Base-by-base conservation (phyloP, 1,284 basidiomycete genomes). In the Ganoderma meredithae region DNA sequence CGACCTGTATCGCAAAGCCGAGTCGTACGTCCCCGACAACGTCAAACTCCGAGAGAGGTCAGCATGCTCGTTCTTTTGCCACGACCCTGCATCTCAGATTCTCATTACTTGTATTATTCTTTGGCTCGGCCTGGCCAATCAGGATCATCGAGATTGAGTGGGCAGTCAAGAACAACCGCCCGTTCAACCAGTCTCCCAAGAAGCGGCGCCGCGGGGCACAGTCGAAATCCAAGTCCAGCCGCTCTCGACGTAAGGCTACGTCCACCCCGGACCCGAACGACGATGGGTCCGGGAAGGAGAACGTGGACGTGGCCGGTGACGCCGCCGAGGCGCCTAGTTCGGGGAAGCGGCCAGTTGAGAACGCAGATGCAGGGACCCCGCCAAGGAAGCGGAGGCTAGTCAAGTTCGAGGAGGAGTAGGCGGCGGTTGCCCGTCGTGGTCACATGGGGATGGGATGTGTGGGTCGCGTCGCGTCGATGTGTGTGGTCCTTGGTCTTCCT, bases 1-100 rank as follows among this genome's bases (percentile, higher is more conserved):
- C 39, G 90, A 92, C 68, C 83, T 93, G 19, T 94, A 93, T 74
- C 86, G 88, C 73, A 91, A 91, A 73, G 92, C 92, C 25, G 88
- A 90, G 78, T 84, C 83, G 10, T 94, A 92, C 72, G 91, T 92
- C 64, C 91, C 92, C 22, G 90, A 93, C 71, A 94, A 94, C 75
- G 78, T 86, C 79, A 93, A 93, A 78, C 84, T 94, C 64, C 89
- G 89, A 86, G 91, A 93, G 83, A 91, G 92, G 92, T 93, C 85
- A 85, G 90, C 89, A 83, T 82, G 85, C 82, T 87, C n/a, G 9
- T 13, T 27, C 15, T 17, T 5, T 44, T 19, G 19, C 3, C 7
- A 1, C 17, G 15, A 5, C 2, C 17, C 17, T 8, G 43, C 19
- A n/a, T 19, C 43, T 44, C 27, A 31, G 27, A 1, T 31, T 31